Evolutionary conservation across 2,329 filamentous ascomycete genomes (phyloP).

Genomic region (Endoconidiophora polonica): DNA sequence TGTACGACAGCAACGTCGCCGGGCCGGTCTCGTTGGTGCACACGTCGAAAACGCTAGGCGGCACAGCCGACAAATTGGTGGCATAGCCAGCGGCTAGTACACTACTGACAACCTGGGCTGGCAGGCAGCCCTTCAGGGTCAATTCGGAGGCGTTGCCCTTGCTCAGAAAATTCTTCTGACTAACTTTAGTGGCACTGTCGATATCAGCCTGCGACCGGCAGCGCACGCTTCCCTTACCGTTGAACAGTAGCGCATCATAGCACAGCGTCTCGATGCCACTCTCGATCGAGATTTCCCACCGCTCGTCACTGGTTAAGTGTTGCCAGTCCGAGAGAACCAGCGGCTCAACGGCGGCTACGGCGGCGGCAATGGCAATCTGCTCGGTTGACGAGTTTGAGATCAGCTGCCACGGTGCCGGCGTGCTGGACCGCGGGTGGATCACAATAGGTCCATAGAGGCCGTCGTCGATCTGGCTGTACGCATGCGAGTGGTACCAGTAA

Average conservation of each 20-base stretch:
- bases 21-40: constrained; percentile 30
- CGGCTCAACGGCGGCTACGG: constrained; percentile 29
- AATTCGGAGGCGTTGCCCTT: constrained; percentile 19
- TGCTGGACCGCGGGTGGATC: constrained; percentile 24
- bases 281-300: constrained; percentile 26
- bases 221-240: constrained; percentile 40
- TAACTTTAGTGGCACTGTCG: constrained; percentile 20
- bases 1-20: constrained; percentile 26
- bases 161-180: constrained; percentile 19
- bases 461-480: constrained; percentile 38
- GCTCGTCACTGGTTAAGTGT: constrained; percentile 33
- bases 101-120: constrained; percentile 3
- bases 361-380: constrained; percentile 24
- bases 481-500: constrained; percentile 46
- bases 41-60: constrained; percentile 26
- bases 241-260: constrained; percentile 44
- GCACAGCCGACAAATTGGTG: constrained; percentile 20
- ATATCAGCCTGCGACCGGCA: constrained; percentile 32
- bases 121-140: constrained; percentile 26
- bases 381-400: constrained; percentile 24
- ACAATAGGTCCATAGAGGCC: constrained; percentile 41
- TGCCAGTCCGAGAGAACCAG: constrained; percentile 40
- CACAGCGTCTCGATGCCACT: constrained; percentile 35
- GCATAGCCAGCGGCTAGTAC: constrained; percentile 8
- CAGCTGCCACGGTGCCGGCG: constrained; percentile 30